Conservation (phyloP, 1,284 basidiomycete genomes). For the Trichosporon coremiiforme region DNA sequence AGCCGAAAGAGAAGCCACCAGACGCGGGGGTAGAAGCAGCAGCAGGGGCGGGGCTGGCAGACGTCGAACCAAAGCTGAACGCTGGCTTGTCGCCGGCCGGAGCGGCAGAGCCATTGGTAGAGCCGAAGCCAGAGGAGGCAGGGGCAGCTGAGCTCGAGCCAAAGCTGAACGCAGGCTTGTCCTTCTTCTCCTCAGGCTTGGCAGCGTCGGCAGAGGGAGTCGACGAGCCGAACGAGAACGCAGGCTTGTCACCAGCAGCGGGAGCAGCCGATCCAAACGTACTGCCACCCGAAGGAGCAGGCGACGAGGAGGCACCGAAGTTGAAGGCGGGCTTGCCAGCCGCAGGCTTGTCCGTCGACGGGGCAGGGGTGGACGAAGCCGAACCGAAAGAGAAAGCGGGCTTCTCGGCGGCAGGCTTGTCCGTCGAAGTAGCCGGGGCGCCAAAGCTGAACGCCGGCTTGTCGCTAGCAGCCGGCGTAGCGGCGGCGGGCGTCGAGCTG, state of each 20-base stretch:
- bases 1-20: slow-evolving; percentile 18
- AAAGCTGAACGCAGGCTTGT: slow-evolving; percentile 32
- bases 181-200: slow-evolving; percentile 15
- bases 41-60: slow-evolving; percentile 17
- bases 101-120: not conserved
- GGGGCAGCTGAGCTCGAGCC: slow-evolving; percentile 27
- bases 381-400: slow-evolving; percentile 19
- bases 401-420: slow-evolving; percentile 12
- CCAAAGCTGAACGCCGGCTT: slow-evolving; percentile 32
- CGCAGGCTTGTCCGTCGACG: slow-evolving; percentile 16
- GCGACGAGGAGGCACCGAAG: slow-evolving; percentile 31
- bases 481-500: slow-evolving; percentile 15
- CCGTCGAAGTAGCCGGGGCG: slow-evolving; percentile 19
- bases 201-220: not conserved
- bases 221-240: slow-evolving; percentile 20
- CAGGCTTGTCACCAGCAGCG: slow-evolving; percentile 11
- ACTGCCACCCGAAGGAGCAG: slow-evolving; percentile 17
- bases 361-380: slow-evolving; percentile 13
- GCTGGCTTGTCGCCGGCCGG: slow-evolving; percentile 21
- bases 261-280: slow-evolving; percentile 4
- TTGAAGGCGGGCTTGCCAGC: slow-evolving; percentile 30
- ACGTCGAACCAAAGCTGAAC: slow-evolving; percentile 35
- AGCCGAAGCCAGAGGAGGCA: not conserved
- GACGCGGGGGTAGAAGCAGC: not conserved
- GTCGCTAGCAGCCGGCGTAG: slow-evolving; percentile 22